A percentile compares a stretch with the other conserved stretches of the same genome.
Evolutionary conservation across 139 green algal species (phyloP).

Genomic region (Chlorella sp.): DNA sequence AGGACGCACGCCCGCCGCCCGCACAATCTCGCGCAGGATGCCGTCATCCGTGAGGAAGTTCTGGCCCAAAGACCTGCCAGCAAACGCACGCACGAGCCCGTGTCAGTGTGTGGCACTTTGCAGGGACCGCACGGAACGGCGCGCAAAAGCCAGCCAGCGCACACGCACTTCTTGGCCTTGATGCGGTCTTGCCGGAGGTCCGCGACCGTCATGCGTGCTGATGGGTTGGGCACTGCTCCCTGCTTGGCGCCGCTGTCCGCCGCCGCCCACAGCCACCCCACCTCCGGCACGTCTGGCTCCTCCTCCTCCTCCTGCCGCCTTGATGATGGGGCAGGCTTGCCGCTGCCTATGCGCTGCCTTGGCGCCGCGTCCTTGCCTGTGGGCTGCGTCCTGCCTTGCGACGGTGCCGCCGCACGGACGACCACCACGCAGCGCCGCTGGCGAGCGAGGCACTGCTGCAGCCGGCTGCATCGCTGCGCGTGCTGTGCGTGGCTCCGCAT

Average conservation of each 20-base stretch:
- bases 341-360: no score
- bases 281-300: neutral
- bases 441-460: no score
- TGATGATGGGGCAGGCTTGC: no score
- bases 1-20: slow-evolving; percentile 44
- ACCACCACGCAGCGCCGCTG: no score
- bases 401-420: no score
- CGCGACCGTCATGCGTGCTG: slow-evolving; percentile 13
- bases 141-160: neutral
- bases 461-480: no score
- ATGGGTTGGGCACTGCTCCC: neutral
- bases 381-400: no score
- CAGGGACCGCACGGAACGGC: neutral
- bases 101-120: neutral
- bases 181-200: slow-evolving; percentile 44
- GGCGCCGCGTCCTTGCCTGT: no score
- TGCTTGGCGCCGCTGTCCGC: neutral
- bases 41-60: slow-evolving; percentile 87
- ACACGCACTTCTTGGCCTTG: slow-evolving; percentile 46
- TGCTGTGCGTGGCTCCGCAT: no score
- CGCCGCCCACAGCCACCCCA: neutral
- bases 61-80: slow-evolving; percentile 73
- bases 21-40: slow-evolving; percentile 63
- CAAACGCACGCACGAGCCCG: neutral
- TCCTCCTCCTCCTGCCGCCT: no score